Base-by-base conservation (phyloP, 768 basidiomycete species). In the Lentinus brumalis region DNA sequence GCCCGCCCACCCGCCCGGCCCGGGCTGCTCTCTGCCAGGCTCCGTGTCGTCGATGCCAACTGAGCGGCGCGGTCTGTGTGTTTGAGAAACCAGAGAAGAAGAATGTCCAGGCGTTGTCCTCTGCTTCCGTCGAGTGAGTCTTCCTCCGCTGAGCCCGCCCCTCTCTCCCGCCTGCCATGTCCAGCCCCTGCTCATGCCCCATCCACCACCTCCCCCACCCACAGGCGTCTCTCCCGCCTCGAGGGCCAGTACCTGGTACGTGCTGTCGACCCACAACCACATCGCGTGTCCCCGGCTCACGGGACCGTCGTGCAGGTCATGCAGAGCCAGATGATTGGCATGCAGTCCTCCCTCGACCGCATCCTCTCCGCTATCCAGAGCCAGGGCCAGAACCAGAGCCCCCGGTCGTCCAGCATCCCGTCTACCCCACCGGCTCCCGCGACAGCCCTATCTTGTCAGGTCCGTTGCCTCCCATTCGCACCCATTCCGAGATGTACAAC, bases 81-180 rank as follows among this genome's bases (percentile, higher is more conserved):
- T 95, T 94, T 75, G 93, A 95, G 75, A 94, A 94, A 74, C 93
- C 93, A 67, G 91, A 93, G 76, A 92, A 91, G 81, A 95, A 95
- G 78, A 85, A 79, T 72, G 77, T 76, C 1, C 85, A 84, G 66
- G 75, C 77, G 16, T 72, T 86, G 68, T 77, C 88, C 60, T 82
- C 79, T 49, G 83, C 87, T 50, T 88, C 89, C 68, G 82, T 88
- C 50, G 92, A 93, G 91, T 93, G 67, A 73, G 86, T 79, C 47
- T 18, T n/a, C 47, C 47, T 45, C 26, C 41, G 5, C 26, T 18
- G 52, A 57, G 49, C 40, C 53, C 55, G 15, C 54, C 47, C 56
- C 41, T 67, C 64, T 69, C 66, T 60, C 58, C 61, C 68, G 47
- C 50, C 31, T 16, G 16, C 14, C 44, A 45, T 45, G 44, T 45